Percentiles rank a stretch among this genome's conserved stretches.
These are phyloP conservation scores for Pseudogymnoascus sp. DNA, from an alignment of 2,329 filamentous ascomycete species.

Conservation along the genomic window DNA sequence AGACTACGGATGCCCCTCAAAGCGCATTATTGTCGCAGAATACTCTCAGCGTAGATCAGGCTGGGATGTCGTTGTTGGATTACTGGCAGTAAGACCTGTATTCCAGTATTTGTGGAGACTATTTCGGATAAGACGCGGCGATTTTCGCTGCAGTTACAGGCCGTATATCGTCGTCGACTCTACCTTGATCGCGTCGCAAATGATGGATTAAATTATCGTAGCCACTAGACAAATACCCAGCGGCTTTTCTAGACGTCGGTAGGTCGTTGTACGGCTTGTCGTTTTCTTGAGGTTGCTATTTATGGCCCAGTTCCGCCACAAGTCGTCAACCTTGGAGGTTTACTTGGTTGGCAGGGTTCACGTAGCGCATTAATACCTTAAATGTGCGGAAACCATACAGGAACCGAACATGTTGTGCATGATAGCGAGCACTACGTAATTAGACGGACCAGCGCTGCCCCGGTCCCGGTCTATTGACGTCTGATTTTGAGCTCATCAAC, in stretches of 20 bases:
- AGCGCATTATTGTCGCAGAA: neutral
- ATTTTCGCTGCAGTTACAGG: neutral
- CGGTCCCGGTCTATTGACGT: conserved; percentile 4
- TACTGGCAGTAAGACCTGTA: conserved; percentile 1
- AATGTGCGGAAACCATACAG: conserved; percentile 7
- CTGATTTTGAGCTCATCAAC: neutral
- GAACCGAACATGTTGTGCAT: conserved; percentile 4
- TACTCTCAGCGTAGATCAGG: neutral
- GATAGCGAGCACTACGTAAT: neutral
- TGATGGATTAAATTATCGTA: neutral
- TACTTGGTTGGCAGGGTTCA: conserved; percentile 8
- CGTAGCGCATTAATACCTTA: conserved; percentile 7
- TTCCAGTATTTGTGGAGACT: conserved; percentile 4
- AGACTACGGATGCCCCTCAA: conserved; percentile 2
- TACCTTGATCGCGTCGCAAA: neutral
- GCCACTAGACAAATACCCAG: neutral
- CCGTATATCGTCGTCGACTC: neutral
- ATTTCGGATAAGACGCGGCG: conserved; percentile 6
- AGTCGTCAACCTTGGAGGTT: conserved; percentile 6
- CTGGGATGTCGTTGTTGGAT: conserved; percentile 3
- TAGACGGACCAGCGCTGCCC: neutral
- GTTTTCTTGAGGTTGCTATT: neutral
- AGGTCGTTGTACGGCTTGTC: neutral
- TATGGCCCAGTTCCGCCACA: conserved; percentile 4
- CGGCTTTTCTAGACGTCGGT: neutral